phyloP scores from a whole-genome alignment of 2,329 filamentous ascomycete genomes.

The Paecilomyces sp. region DNA sequence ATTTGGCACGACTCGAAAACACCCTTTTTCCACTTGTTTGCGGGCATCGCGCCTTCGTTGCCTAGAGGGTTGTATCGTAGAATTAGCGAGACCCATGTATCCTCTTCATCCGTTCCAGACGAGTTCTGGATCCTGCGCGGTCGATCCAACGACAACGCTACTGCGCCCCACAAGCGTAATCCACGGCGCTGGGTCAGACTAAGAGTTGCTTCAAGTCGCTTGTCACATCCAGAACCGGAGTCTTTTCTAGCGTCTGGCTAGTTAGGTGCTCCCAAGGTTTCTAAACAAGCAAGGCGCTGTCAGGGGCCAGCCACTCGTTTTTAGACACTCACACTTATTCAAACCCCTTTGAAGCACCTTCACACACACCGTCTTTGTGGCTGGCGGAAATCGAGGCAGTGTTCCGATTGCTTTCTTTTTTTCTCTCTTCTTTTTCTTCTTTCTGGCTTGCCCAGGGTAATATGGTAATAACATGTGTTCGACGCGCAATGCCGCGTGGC shows the following conservation, averaged over 20 bases:
- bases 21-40: neutral
- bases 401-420: constrained; percentile 9
- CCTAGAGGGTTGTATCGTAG: neutral
- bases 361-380: neutral
- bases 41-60: neutral
- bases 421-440: constrained; percentile 12
- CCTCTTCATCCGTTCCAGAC: neutral
- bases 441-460: constrained; percentile 2
- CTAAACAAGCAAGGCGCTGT: neutral
- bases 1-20: neutral
- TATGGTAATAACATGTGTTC: neutral
- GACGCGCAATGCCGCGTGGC: neutral
- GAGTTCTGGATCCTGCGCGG: neutral
- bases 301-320: neutral
- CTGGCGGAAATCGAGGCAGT: neutral
- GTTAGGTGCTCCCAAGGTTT: neutral
- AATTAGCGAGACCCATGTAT: neutral
- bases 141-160: neutral
- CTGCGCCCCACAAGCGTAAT: neutral
- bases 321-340: neutral
- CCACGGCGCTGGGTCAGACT: neutral
- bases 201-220: neutral
- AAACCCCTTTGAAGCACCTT: neutral
- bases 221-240: neutral
- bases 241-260: neutral